Evolutionary conservation across 805 yeast genomes (phyloP).

Genomic region (Ogataea trehalophila): DNA sequence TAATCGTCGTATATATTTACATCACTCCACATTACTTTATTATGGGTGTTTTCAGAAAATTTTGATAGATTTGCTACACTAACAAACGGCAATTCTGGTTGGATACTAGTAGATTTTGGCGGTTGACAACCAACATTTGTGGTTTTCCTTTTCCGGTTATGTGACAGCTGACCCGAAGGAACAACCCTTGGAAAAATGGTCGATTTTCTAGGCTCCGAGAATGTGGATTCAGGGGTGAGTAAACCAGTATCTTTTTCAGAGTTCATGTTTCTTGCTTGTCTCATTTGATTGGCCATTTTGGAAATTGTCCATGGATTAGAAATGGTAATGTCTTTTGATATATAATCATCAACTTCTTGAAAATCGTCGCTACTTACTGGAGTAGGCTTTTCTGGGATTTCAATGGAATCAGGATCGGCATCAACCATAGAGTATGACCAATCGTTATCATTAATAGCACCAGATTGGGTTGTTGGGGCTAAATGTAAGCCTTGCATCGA

Average conservation of each 20-base stretch:
- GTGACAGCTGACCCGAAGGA: too few species aligned
- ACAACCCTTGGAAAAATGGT: neutral
- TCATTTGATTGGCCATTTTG: slow-evolving; percentile 10
- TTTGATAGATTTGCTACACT: neutral
- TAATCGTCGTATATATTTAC: neutral
- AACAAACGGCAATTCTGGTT: too few species aligned
- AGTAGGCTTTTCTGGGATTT: neutral
- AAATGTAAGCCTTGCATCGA: neutral
- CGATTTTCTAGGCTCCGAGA: neutral
- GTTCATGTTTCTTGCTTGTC: neutral
- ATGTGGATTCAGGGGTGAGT: slow-evolving; percentile 5
- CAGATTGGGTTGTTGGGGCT: neutral
- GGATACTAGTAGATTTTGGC: too few species aligned
- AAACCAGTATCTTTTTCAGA: neutral
- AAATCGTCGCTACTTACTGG: neutral
- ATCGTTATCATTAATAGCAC: neutral
- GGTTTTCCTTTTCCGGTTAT: too few species aligned
- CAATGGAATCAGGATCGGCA: neutral
- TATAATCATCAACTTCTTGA: neutral
- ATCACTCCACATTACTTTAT: neutral
- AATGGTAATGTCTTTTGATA: slow-evolving; percentile 3
- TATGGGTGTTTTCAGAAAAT: neutral
- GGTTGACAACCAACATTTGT: too few species aligned
- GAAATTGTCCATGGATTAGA: slow-evolving; percentile 22
- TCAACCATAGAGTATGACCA: slow-evolving; percentile 15